Percentiles rank a stretch among this genome's conserved stretches.
These are phyloP conservation scores for Cornus florida DNA, from an alignment of 148 eudicot genomes.

Conservation along the genomic window DNA sequence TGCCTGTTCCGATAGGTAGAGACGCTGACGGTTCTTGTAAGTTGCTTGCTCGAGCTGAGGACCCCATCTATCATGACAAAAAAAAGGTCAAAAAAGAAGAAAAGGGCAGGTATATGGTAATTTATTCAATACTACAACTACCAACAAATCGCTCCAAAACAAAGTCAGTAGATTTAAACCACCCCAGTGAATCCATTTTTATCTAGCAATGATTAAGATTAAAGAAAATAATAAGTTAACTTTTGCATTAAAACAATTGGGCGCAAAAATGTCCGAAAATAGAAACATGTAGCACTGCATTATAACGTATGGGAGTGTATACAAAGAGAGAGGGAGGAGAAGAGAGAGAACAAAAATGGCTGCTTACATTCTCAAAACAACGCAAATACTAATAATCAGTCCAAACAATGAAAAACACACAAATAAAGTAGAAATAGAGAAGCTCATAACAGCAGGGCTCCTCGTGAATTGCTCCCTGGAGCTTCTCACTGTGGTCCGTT, in stretches of 20 bases:
- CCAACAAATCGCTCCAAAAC: not conserved
- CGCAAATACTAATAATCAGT: not conserved
- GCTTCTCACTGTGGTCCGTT: not conserved
- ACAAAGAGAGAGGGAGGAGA: not conserved
- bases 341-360: not conserved
- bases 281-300: not conserved
- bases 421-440: not conserved
- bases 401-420: not conserved
- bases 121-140: not conserved
- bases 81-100: not conserved
- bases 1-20: constrained; percentile 92
- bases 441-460: not conserved
- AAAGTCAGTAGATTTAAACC: not conserved
- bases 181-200: too few species aligned
- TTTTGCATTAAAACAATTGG: not conserved
- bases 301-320: not conserved
- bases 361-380: not conserved
- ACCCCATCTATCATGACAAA: constrained; percentile 64
- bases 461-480: not conserved
- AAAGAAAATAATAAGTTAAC: too few species aligned
- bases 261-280: too few species aligned
- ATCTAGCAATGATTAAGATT: too few species aligned
- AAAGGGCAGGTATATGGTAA: not conserved
- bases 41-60: constrained; percentile 86
- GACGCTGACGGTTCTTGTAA: constrained; percentile 86